phyloP scores from a whole-genome alignment of 257 asterid species.

The Echium plantagineum region DNA sequence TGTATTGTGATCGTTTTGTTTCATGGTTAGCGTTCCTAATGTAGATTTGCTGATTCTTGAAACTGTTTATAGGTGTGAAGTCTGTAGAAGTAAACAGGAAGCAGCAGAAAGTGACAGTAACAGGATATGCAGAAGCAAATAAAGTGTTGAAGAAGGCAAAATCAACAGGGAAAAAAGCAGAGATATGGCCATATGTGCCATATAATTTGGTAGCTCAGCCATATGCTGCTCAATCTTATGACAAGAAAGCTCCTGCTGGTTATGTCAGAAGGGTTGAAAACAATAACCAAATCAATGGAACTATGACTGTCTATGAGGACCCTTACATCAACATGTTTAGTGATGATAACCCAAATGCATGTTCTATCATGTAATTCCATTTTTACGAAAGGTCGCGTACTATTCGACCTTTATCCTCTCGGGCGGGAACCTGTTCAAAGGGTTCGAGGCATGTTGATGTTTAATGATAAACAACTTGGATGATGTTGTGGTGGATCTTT shows the following conservation, averaged over 20 bases:
- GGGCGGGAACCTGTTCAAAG: too few relatives aligned
- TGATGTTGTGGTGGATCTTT: not conserved
- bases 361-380: slow-evolving; percentile 46
- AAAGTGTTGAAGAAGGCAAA: slow-evolving; percentile 73
- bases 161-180: slow-evolving; percentile 79
- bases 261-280: slow-evolving; percentile 51
- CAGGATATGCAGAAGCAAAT: slow-evolving; percentile 50
- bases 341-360: slow-evolving; percentile 86
- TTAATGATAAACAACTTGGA: not conserved
- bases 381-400: too few relatives aligned
- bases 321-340: slow-evolving; percentile 66
- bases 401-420: too few relatives aligned
- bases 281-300: slow-evolving; percentile 10
- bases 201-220: slow-evolving; percentile 87
- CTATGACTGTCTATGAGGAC: slow-evolving; percentile 38
- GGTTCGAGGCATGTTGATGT: too few relatives aligned
- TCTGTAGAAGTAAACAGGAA: slow-evolving; percentile 68
- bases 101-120: slow-evolving; percentile 79
- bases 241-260: slow-evolving; percentile 88
- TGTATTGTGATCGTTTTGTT: too few relatives aligned
- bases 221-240: slow-evolving; percentile 57
- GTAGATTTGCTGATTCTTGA: not conserved
- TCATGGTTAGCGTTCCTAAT: not conserved
- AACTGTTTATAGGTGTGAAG: slow-evolving; percentile 45
- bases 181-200: slow-evolving; percentile 91